Base-by-base conservation (phyloP, 2,329 filamentous ascomycete genomes). In the Cordyceps cateniannulata region DNA sequence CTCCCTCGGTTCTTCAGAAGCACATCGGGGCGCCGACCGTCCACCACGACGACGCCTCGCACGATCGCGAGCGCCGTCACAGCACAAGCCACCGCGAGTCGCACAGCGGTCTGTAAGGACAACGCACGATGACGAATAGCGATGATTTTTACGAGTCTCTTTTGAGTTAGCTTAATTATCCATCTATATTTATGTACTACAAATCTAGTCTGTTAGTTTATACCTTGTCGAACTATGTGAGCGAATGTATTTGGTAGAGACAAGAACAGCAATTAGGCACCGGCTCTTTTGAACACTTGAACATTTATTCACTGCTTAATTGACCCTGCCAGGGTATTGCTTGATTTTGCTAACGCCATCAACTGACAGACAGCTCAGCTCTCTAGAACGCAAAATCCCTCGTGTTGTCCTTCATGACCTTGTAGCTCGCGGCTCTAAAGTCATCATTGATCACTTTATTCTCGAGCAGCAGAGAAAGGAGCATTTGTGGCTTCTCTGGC, bases 1-100 rank as follows among this genome's bases (percentile, higher is more conserved):
- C 82, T 1, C 82, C 83, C 5, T 85, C 82, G 2, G 77, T 81
- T 0, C 50, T 85, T 62, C 72, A 73, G 53, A 71, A 78, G 66
- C 75, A 79, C 50, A 63, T 83, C 42, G 81, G 81, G 2, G 73
- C 71, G 1, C 79, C 81, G 0, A 58, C 67, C 1, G 68, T 81
- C n/a, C 71, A 73, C 50, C 81, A 84, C 57, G 75, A 70, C 1
- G 76, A 82, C 44, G 64, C 67, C 5, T 40, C 57, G 0, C 77
- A 83, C 57, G 73, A 77, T 14, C 79, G 76, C 1, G 73, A 72
- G 32, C 72, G 76, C 42, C 72, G 82, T 38, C 77, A 85, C 66
- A 79, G 77, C 65, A 66, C 73, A 25, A 76, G 79, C 6, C 73
- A 76, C 24, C 81, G 83, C 70, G 81, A 83, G 64, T 65, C 67